These are phyloP conservation scores for Candida succiphila DNA, from an alignment of 805 yeast genomes.

Conservation along the genomic window DNA sequence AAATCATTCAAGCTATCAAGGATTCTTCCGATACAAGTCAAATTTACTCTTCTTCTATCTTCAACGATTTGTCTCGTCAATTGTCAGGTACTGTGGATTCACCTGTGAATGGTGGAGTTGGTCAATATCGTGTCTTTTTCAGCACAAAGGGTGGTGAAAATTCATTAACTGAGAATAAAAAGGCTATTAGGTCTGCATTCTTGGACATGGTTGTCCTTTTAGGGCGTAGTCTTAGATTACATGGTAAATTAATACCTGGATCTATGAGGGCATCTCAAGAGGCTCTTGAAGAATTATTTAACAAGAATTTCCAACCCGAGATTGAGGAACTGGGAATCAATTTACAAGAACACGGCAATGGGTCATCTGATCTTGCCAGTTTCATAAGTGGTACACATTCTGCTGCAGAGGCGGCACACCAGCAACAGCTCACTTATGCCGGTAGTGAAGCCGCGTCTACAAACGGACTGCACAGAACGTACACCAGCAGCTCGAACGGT, in stretches of 20 bases:
- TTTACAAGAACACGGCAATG: too few relatives aligned
- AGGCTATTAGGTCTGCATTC: slow-evolving; percentile 38
- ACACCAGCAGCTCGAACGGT: too few relatives aligned
- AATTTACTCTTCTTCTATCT: slow-evolving; percentile 26
- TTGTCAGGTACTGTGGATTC: slow-evolving; percentile 83
- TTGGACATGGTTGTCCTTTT: slow-evolving; percentile 59
- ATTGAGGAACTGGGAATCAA: slow-evolving; percentile 29
- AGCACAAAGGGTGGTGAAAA: slow-evolving; percentile 24
- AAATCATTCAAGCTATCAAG: slow-evolving; percentile 41
- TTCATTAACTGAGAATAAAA: slow-evolving; percentile 13
- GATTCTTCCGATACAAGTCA: slow-evolving; percentile 23
- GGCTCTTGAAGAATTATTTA: slow-evolving; percentile 53
- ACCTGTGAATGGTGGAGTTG: slow-evolving; percentile 89
- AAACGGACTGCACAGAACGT: too few relatives aligned
- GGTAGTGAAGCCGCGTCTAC: too few relatives aligned
- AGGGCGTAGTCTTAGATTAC: slow-evolving; percentile 56
- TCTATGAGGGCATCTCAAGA: slow-evolving; percentile 54
- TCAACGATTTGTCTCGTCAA: slow-evolving; percentile 59
- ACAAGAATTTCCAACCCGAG: slow-evolving; percentile 59
- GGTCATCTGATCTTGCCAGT: too few relatives aligned
- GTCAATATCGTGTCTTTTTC: slow-evolving; percentile 68
- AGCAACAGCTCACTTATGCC: too few relatives aligned
- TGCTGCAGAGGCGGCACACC: too few relatives aligned
- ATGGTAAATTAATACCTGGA: slow-evolving; percentile 51
- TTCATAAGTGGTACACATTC: too few relatives aligned